phyloP scores from a whole-genome alignment of 2,329 filamentous ascomycete genomes.

The Phyllosticta capitalensis region DNA sequence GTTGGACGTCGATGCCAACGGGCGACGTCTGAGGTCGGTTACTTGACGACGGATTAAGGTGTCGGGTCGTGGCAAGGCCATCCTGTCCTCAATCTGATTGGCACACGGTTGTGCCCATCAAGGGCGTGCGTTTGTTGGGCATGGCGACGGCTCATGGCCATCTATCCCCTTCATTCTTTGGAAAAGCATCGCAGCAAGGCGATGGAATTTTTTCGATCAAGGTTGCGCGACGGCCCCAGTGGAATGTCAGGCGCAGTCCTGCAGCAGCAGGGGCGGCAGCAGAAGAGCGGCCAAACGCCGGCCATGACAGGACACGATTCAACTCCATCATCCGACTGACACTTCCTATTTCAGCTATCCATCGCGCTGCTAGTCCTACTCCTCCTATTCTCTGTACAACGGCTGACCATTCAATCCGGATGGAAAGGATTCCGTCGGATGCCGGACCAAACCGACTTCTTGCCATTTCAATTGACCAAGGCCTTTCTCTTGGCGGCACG shows the following conservation, averaged over 20 bases:
- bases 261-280: not conserved
- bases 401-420: not conserved
- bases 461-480: not conserved
- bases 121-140: not conserved
- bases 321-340: not conserved
- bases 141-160: not conserved
- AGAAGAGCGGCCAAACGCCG: not conserved
- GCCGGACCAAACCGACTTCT: not conserved
- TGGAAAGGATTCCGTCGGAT: not conserved
- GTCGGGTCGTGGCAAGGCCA: not conserved
- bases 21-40: not conserved
- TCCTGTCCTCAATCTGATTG: not conserved
- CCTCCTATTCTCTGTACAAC: not conserved
- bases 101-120: not conserved
- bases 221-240: not conserved
- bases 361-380: not conserved
- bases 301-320: not conserved
- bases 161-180: not conserved
- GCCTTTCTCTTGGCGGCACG: not conserved
- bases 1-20: not conserved
- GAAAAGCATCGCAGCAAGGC: not conserved
- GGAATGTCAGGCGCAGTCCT: not conserved
- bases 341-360: not conserved
- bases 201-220: not conserved
- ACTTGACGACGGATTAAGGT: not conserved